phyloP scores from a whole-genome alignment of 108 stramenopile species.

The Fragilariopsis cylindrus region DNA sequence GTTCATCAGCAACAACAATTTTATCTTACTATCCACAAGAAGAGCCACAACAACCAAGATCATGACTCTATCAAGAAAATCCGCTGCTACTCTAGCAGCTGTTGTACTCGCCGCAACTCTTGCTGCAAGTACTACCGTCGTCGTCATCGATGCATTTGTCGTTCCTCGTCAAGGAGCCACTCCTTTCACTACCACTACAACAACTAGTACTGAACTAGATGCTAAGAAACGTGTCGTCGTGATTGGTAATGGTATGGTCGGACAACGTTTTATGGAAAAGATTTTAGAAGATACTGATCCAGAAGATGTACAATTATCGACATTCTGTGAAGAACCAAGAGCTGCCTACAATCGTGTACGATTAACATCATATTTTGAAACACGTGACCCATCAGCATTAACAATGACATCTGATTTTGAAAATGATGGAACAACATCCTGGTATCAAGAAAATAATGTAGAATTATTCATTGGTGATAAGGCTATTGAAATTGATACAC shows the following conservation, averaged over 20 bases:
- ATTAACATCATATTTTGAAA: slow-evolving; percentile 93
- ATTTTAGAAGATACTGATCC: slow-evolving; percentile 67
- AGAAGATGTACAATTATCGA: slow-evolving; percentile 61
- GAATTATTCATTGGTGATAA: slow-evolving; percentile 84
- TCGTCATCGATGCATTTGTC: not conserved
- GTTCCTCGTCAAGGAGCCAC: not conserved
- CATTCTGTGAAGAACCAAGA: slow-evolving; percentile 92
- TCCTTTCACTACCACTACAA: not conserved
- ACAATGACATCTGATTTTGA: slow-evolving; percentile 87
- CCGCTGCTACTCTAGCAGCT: not conserved
- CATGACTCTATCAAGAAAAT: no score
- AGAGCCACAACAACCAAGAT: no score
- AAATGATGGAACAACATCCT: slow-evolving; percentile 64
- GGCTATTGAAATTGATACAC: slow-evolving; percentile 79
- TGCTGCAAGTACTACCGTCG: not conserved
- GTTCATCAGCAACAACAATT: no score
- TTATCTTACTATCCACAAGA: no score
- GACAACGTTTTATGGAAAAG: slow-evolving; percentile 93
- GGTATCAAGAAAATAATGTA: slow-evolving; percentile 88
- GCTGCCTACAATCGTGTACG: slow-evolving; percentile 95
- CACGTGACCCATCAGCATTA: slow-evolving; percentile 76
- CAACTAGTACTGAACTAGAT: slow-evolving; percentile 1
- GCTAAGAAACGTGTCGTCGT: slow-evolving; percentile 83
- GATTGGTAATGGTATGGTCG: slow-evolving; percentile 93
- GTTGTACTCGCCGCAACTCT: not conserved